These are phyloP conservation scores for Bertia moriformis DNA, from an alignment of 2,329 filamentous ascomycete genomes.

Conservation along the genomic window DNA sequence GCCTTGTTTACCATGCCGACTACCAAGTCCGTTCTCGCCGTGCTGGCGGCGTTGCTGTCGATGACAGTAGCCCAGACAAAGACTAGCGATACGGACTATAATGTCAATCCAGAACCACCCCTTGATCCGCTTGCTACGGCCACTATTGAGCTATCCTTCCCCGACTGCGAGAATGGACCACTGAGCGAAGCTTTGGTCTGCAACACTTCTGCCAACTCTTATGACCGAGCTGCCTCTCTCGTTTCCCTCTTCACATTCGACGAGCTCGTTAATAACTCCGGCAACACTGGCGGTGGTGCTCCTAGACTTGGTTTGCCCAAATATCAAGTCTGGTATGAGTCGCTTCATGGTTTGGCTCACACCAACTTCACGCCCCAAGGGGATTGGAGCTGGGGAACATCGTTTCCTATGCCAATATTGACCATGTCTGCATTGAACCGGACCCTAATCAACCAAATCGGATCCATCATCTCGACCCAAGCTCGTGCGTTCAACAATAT, in stretches of 20 bases:
- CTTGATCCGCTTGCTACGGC: background rate
- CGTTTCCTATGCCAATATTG: slow-evolving; percentile 38
- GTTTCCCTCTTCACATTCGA: background rate
- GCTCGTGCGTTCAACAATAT: slow-evolving; percentile 39
- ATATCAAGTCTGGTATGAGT: slow-evolving; percentile 36
- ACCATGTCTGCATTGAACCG: slow-evolving; percentile 40
- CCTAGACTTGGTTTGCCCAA: slow-evolving; percentile 29
- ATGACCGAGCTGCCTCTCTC: background rate
- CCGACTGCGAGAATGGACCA: background rate
- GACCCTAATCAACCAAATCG: slow-evolving; percentile 32
- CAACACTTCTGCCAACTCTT: background rate
- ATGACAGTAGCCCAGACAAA: background rate
- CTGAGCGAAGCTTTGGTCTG: background rate
- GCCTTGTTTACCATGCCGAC: background rate
- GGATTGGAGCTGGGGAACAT: slow-evolving; percentile 32
- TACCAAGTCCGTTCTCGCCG: background rate
- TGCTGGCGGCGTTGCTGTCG: background rate
- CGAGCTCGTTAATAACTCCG: background rate
- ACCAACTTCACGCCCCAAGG: slow-evolving; percentile 27
- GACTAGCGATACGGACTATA: background rate
- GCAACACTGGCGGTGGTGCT: slow-evolving; percentile 16
- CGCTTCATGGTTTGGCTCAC: slow-evolving; percentile 37
- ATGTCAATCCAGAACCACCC: background rate
- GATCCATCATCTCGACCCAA: slow-evolving; percentile 30
- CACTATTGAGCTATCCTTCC: background rate